Base-by-base conservation (phyloP, 768 basidiomycete species). In the Xerocomellus amylosporus region DNA sequence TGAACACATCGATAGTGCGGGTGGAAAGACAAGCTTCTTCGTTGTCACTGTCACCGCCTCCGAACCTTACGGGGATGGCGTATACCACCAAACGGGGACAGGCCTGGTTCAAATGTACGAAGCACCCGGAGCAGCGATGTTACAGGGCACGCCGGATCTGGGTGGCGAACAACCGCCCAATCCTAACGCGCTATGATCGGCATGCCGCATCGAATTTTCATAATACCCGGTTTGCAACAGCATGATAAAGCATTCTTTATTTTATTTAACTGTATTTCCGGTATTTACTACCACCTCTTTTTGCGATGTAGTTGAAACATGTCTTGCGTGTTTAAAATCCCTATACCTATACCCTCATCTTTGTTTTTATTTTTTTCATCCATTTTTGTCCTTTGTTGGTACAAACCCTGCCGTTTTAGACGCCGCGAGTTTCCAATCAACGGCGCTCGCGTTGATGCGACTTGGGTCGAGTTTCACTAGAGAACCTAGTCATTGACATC, bases 101-200 rank as follows among this genome's bases (percentile, higher is more conserved):
- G 53, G 53, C 10, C 33, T 55, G 13, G 26, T 51, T 37, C 50
- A 58, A 19, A 40, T 30, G 28, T 60, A 60, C 33, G 42, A 52
- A 28, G 37, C 56, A 5, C 14, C 8, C 5, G 53, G 46, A 14
- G 52, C 40, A 4, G 48, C 1, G 14, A 28, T 2, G 19, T n/a
- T 20, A 49, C 14, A 0, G 51, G 13, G 20, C 10, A 37, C 26
- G n/a, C 13, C 46, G 3, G 46, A 49, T 52, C 24, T 5, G 17
- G n/a, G 34, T 13, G 26, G 49, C 13, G 19, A 17, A 10, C 34
- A 37, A 49, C 44, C 45, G 2, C 26, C 30, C 8, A 45, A 33
- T 24, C 20, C 22, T 14, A 19, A 22, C 17, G 15, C 31, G 2
- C 15, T 1, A 4, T 44, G 19, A 49, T 49, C 14, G 15, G n/a